A percentile compares a stretch with the other conserved stretches of the same genome.
Evolutionary conservation across 805 yeast species (phyloP).

Genomic region (Zygosaccharomyces bailii): DNA sequence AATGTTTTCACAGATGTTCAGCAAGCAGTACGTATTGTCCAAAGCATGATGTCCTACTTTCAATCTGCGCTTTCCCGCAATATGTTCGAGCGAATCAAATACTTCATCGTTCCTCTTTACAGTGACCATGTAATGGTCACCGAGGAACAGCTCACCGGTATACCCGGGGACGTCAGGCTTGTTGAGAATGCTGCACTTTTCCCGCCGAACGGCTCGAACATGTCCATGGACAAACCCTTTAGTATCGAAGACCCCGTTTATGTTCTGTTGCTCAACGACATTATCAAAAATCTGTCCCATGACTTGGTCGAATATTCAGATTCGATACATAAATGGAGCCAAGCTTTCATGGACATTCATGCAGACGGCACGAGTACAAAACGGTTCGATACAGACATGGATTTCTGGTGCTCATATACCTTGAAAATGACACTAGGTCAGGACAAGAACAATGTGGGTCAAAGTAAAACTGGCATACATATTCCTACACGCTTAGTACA

Average conservation of each 20-base stretch:
- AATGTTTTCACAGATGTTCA: slow-evolving; percentile 30
- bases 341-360: slow-evolving; percentile 23
- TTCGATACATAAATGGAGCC: slow-evolving; percentile 23
- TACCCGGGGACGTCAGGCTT: slow-evolving; percentile 23
- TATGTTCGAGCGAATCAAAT: slow-evolving; percentile 27
- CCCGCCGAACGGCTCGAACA: slow-evolving; percentile 8
- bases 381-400: slow-evolving; percentile 20
- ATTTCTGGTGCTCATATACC: slow-evolving; percentile 27
- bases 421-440: slow-evolving; percentile 11
- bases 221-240: slow-evolving; percentile 8
- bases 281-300: slow-evolving; percentile 26
- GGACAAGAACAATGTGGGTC: not conserved
- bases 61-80: slow-evolving; percentile 17
- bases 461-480: slow-evolving; percentile 11
- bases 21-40: slow-evolving; percentile 21
- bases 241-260: slow-evolving; percentile 32
- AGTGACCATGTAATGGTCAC: slow-evolving; percentile 11
- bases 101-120: slow-evolving; percentile 31
- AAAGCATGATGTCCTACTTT: slow-evolving; percentile 23
- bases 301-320: slow-evolving; percentile 25
- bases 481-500: slow-evolving; percentile 32
- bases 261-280: slow-evolving; percentile 30
- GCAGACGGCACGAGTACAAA: slow-evolving; percentile 8
- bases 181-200: slow-evolving; percentile 20
- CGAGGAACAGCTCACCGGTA: slow-evolving; percentile 8